These are phyloP conservation scores for Gentiana straminea DNA, from an alignment of 257 asterid species.

Conservation along the genomic window DNA sequence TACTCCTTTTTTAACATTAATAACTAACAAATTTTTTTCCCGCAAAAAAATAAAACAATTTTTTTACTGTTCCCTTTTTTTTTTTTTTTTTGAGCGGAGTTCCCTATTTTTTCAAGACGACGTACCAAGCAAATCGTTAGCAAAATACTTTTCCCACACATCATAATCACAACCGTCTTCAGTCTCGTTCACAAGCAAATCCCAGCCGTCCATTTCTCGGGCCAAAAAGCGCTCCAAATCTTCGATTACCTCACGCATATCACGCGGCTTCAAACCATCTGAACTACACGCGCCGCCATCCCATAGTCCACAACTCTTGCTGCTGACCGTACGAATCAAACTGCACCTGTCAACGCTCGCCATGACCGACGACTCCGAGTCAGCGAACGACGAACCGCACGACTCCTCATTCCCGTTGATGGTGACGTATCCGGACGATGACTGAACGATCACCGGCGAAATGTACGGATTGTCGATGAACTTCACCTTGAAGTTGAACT, in stretches of 20 bases:
- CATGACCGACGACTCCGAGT: constrained; percentile 54
- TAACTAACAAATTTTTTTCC: no score
- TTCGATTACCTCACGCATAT: constrained; percentile 8
- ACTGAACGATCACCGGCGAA: constrained; percentile 31
- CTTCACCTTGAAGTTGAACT: constrained; percentile 27
- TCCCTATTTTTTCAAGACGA: background rate
- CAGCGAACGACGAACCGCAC: constrained; percentile 74
- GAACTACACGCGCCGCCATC: constrained; percentile 21
- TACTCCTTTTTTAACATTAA: no score
- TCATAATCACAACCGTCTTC: constrained; percentile 18
- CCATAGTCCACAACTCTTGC: constrained; percentile 5
- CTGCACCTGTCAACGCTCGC: constrained; percentile 54
- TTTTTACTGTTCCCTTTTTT: no score
- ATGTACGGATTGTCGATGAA: constrained; percentile 51
- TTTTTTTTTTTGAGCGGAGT: no score
- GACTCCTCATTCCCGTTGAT: constrained; percentile 65
- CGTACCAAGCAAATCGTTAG: constrained; percentile 20
- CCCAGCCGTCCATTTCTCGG: constrained; percentile 14
- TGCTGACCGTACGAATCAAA: constrained; percentile 7
- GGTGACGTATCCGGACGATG: constrained; percentile 53
- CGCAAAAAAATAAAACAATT: no score
- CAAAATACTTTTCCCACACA: constrained; percentile 32
- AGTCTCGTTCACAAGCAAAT: constrained; percentile 10
- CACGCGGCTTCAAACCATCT: constrained; percentile 17
- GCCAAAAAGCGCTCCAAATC: constrained; percentile 19